Evolutionary conservation across 2,329 filamentous ascomycete species (phyloP).

Genomic region (Kalaharituber pfeilii): DNA sequence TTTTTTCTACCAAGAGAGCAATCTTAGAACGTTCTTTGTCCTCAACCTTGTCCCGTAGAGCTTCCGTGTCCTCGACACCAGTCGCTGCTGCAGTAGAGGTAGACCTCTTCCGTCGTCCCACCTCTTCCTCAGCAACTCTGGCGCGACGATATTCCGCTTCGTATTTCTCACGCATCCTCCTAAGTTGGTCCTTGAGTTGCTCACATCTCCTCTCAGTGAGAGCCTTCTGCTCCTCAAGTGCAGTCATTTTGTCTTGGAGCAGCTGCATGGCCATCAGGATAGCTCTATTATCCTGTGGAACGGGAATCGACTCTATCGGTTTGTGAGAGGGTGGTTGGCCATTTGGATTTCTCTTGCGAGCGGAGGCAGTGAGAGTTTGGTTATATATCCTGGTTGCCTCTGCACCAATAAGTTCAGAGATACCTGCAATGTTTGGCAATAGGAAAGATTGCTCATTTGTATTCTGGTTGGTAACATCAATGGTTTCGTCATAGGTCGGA

Average conservation of each 20-base stretch:
- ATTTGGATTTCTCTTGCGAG: conserved; percentile 6
- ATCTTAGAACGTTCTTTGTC: conserved; percentile 17
- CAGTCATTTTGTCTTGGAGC: conserved; percentile 20
- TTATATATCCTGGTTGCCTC: conserved; percentile 16
- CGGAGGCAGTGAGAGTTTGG: conserved; percentile 10
- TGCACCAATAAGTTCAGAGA: conserved; percentile 17
- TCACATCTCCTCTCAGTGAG: conserved; percentile 15
- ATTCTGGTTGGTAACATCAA: background rate
- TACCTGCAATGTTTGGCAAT: conserved; percentile 17
- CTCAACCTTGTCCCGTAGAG: background rate
- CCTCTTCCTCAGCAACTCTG: conserved; percentile 15
- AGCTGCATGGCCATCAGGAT: conserved; percentile 19
- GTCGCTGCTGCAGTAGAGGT: conserved; percentile 19
- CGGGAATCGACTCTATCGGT: conserved; percentile 20
- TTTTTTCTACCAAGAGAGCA: conserved; percentile 18
- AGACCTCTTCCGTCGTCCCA: conserved; percentile 13
- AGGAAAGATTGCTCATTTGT: conserved; percentile 10
- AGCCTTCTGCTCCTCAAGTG: conserved; percentile 18
- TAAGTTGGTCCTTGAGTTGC: conserved; percentile 19
- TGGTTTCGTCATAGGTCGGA: conserved; percentile 9
- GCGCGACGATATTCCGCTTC: conserved; percentile 17
- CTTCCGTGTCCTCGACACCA: conserved; percentile 17
- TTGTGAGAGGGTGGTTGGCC: conserved; percentile 10
- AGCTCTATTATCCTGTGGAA: conserved; percentile 21
- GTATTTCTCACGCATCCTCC: conserved; percentile 16